Evolutionary conservation across 2,329 filamentous ascomycete species (phyloP).

Genomic region (Cryphonectria radicalis): DNA sequence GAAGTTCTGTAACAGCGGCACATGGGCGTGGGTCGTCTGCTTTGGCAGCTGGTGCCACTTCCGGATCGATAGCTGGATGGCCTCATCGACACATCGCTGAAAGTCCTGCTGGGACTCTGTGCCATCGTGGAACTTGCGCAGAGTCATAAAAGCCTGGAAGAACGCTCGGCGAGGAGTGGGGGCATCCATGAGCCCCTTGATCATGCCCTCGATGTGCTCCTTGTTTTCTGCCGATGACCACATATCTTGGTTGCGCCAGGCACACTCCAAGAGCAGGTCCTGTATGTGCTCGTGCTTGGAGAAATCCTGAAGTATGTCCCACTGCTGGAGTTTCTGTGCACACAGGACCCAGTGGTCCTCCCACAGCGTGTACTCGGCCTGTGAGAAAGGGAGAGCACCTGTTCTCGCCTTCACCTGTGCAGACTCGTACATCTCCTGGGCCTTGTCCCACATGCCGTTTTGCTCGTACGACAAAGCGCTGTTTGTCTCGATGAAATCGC

Average conservation of each 20-base stretch:
- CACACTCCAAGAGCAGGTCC: constrained; percentile 91
- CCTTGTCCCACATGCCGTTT: constrained; percentile 99
- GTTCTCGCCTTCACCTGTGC: constrained; percentile 97
- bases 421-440: constrained; percentile 93
- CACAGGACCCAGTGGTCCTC: constrained; percentile 99
- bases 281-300: constrained; percentile 99
- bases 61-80: constrained; percentile 93
- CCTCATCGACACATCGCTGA: constrained; percentile 89
- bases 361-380: constrained; percentile 98
- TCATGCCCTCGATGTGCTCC: constrained; percentile 87
- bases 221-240: constrained; percentile 88
- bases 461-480: constrained; percentile 97
- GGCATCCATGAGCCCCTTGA: constrained; percentile 97
- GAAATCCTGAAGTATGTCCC: constrained; percentile 97
- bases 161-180: constrained; percentile 92
- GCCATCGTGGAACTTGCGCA: constrained; percentile 92
- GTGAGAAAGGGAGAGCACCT: constrained; percentile 93
- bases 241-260: constrained; percentile 93
- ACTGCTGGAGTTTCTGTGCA: constrained; percentile 97
- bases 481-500: constrained; percentile 97
- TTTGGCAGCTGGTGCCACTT: constrained; percentile 99
- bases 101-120: constrained; percentile 82
- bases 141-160: constrained; percentile 97
- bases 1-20: constrained; percentile 94
- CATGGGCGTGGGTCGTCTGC: constrained; percentile 91